Evolutionary conservation across 805 yeast species (phyloP).

Genomic region (Nakazawaea wyomingensis): DNA sequence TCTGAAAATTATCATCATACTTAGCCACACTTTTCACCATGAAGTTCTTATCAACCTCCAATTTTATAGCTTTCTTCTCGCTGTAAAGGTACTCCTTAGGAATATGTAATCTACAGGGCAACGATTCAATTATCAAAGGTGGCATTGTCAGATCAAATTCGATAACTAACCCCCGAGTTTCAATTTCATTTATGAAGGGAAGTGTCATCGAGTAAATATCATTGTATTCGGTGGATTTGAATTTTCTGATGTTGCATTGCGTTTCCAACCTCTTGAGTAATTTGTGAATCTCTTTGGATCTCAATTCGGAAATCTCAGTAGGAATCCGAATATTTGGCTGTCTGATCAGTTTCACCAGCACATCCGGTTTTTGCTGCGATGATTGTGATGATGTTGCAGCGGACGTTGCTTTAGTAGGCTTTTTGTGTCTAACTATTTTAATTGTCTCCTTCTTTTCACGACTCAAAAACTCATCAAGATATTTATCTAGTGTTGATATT

Average conservation of each 20-base stretch:
- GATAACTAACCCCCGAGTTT: constrained; percentile 21
- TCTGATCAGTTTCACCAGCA: not conserved
- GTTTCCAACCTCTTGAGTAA: constrained; percentile 23
- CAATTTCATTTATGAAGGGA: constrained; percentile 22
- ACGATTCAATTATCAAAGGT: constrained; percentile 20
- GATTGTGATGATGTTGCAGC: constrained; percentile 4
- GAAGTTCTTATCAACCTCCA: constrained; percentile 29
- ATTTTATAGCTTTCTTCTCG: constrained; percentile 20
- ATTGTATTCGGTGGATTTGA: constrained; percentile 24
- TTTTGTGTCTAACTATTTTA: constrained; percentile 43
- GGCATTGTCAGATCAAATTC: constrained; percentile 3
- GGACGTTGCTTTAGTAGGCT: constrained; percentile 11
- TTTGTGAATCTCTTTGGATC: constrained; percentile 21
- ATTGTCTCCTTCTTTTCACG: constrained; percentile 57
- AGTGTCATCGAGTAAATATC: constrained; percentile 24
- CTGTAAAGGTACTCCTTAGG: constrained; percentile 28
- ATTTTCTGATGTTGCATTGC: constrained; percentile 17
- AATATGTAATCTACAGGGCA: constrained; percentile 25
- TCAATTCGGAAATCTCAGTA: constrained; percentile 10
- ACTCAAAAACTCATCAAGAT: constrained; percentile 53
- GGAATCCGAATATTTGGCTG: constrained; percentile 7
- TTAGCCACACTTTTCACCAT: constrained; percentile 23
- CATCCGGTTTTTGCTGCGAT: not conserved
- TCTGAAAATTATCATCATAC: constrained; percentile 23
- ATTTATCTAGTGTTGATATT: constrained; percentile 48